Percentiles rank a stretch among this genome's conserved stretches.
These are phyloP conservation scores for Psidium friedrichsthalianum DNA, from an alignment of 345 rosid genomes.

Conservation along the genomic window DNA sequence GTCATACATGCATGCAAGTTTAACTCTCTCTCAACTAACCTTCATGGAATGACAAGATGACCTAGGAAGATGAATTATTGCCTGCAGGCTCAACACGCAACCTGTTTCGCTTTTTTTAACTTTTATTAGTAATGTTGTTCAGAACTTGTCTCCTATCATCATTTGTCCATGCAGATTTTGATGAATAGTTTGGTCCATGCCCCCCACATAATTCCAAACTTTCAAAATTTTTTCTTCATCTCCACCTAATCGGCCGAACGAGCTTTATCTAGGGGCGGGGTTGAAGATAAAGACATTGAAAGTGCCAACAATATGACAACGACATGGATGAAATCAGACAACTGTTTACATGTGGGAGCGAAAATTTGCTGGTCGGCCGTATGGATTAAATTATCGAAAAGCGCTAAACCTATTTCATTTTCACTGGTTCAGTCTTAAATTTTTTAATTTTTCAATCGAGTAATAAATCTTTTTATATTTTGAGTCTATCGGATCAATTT, in stretches of 20 bases:
- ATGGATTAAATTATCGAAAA: neutral
- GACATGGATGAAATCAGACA: neutral
- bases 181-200: neutral
- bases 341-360: neutral
- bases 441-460: too few species aligned
- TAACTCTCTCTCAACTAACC: neutral
- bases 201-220: neutral
- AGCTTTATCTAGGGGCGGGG: neutral
- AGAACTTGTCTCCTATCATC: neutral
- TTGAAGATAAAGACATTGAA: neutral
- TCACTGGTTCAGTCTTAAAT: too few species aligned
- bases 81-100: neutral
- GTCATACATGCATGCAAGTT: too few species aligned
- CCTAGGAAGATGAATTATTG: neutral
- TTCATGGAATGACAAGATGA: neutral
- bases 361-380: neutral
- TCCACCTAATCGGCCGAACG: neutral
- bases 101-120: neutral
- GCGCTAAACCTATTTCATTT: too few species aligned
- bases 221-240: neutral
- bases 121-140: neutral
- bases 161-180: neutral
- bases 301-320: neutral
- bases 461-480: too few species aligned
- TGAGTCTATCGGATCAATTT: too few species aligned